A percentile compares a stretch with the other conserved stretches of the same genome.
These are phyloP conservation scores for Saccharomyces kudriavzevii DNA, from an alignment of 805 yeast species.

Conservation along the genomic window DNA sequence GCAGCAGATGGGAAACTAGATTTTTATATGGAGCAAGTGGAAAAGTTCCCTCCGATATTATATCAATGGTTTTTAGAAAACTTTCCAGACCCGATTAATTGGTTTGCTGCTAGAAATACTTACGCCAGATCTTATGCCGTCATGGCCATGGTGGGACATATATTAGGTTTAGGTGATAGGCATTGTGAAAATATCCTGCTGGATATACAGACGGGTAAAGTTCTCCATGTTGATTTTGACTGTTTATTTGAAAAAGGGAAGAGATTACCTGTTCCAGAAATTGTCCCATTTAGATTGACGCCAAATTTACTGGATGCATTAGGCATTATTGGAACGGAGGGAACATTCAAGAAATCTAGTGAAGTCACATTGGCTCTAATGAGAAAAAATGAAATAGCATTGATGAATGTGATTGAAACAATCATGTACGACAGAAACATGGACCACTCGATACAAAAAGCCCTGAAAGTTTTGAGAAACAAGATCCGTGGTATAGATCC, in stretches of 20 bases:
- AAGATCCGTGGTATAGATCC: conserved; percentile 79
- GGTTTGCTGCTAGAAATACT: conserved; percentile 73
- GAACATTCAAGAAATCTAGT: conserved; percentile 74
- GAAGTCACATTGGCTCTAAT: conserved; percentile 73
- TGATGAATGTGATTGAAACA: conserved; percentile 87
- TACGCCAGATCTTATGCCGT: conserved; percentile 82
- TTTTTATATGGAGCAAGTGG: conserved; percentile 22
- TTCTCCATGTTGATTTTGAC: conserved; percentile 93
- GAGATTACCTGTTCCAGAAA: conserved; percentile 75
- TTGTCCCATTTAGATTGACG: conserved; percentile 90
- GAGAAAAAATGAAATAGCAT: conserved; percentile 68
- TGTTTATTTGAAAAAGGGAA: conserved; percentile 81
- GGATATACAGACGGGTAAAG: conserved; percentile 63
- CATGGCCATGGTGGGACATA: conserved; percentile 94
- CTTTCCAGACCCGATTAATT: conserved; percentile 80
- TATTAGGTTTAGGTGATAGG: conserved; percentile 91
- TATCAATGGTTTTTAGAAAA: conserved; percentile 82
- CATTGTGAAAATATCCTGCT: conserved; percentile 88
- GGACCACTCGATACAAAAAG: conserved; percentile 51
- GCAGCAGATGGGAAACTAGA: conserved; percentile 20
- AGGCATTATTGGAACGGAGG: conserved; percentile 85
- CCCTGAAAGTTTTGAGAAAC: conserved; percentile 61
- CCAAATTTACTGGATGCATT: conserved; percentile 82
- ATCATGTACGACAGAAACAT: conserved; percentile 69
- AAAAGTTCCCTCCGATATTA: conserved; percentile 56